Evolutionary conservation across 2,329 filamentous ascomycete genomes (phyloP).

Genomic region (Boeremia exigua): DNA sequence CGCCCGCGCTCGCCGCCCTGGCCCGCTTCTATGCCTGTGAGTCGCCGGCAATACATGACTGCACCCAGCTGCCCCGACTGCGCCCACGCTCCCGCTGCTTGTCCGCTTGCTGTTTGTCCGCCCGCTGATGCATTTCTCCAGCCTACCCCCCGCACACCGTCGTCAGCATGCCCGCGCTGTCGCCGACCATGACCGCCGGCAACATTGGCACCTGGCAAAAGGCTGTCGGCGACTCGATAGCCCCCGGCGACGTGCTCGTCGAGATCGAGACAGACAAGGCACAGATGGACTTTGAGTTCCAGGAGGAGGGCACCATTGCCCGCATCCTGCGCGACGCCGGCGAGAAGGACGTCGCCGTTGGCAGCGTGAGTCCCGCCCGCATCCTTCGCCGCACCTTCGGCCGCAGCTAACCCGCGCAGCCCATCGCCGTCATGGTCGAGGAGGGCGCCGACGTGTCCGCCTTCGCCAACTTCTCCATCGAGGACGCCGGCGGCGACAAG

Average conservation of each 20-base stretch:
- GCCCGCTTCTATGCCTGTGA: slow-evolving; percentile 73
- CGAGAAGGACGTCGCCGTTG: slow-evolving; percentile 91
- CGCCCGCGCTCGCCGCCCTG: slow-evolving; percentile 64
- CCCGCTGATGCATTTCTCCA: slow-evolving; percentile 51
- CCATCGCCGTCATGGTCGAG: slow-evolving; percentile 93
- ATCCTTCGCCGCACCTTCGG: not conserved
- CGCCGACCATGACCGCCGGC: slow-evolving; percentile 94
- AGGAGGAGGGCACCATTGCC: slow-evolving; percentile 94
- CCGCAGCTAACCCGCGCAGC: slow-evolving; percentile 64
- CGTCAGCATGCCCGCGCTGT: slow-evolving; percentile 97
- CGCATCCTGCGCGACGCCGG: slow-evolving; percentile 93
- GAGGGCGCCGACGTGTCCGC: slow-evolving; percentile 85
- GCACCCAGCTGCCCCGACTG: too few relatives aligned
- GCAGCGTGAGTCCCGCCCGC: slow-evolving; percentile 70
- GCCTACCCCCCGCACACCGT: slow-evolving; percentile 94
- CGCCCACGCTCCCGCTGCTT: too few relatives aligned
- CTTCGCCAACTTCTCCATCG: slow-evolving; percentile 86
- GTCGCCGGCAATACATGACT: too few relatives aligned
- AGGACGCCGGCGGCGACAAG: slow-evolving; percentile 89
- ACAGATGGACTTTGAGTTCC: slow-evolving; percentile 99
- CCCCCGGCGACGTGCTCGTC: slow-evolving; percentile 92
- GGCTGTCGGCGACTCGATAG: slow-evolving; percentile 86
- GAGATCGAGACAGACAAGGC: slow-evolving; percentile 99
- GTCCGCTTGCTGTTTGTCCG: too few relatives aligned
- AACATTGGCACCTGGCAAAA: slow-evolving; percentile 99